These are phyloP conservation scores for Neurospora discreta DNA, from an alignment of 495 filamentous ascomycete species.

Conservation along the genomic window DNA sequence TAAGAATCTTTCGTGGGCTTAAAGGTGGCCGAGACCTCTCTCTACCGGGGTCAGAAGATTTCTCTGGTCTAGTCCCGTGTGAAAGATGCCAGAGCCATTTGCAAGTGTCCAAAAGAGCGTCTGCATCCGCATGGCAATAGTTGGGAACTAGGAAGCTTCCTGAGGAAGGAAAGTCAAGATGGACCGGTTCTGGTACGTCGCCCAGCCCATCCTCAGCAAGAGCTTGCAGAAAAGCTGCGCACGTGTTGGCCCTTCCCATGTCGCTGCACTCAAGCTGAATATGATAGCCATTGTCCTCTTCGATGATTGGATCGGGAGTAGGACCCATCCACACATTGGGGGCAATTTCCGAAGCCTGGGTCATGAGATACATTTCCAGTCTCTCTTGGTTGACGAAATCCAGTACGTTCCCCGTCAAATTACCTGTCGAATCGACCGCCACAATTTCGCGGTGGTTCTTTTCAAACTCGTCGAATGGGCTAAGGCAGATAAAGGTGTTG, in stretches of 20 bases:
- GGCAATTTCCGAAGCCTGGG: constrained; percentile 74
- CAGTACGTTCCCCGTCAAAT: constrained; percentile 64
- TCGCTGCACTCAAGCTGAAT: constrained; percentile 82
- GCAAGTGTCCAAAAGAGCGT: constrained; percentile 73
- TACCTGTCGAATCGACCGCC: constrained; percentile 60
- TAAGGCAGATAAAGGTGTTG: constrained; percentile 69
- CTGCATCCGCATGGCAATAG: constrained; percentile 65
- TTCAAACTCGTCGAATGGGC: constrained; percentile 66
- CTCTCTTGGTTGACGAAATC: constrained; percentile 90
- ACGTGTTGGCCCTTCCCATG: constrained; percentile 54
- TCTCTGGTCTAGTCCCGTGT: constrained; percentile 38
- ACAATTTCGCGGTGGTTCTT: constrained; percentile 57
- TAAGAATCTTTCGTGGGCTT: constrained; percentile 54
- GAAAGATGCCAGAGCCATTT: constrained; percentile 81
- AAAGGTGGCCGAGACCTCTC: constrained; percentile 21
- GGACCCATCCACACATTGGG: constrained; percentile 85
- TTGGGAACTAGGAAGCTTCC: constrained; percentile 77
- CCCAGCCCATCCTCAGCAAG: constrained; percentile 35
- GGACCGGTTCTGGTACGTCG: background rate
- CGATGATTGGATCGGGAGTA: constrained; percentile 55
- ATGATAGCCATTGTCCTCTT: constrained; percentile 45
- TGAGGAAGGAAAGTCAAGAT: constrained; percentile 73
- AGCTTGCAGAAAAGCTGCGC: constrained; percentile 28
- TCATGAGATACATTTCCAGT: constrained; percentile 88
- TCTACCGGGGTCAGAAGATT: background rate